phyloP scores from a whole-genome alignment of 768 basidiomycete species.

The Favolaschia claudopus region DNA sequence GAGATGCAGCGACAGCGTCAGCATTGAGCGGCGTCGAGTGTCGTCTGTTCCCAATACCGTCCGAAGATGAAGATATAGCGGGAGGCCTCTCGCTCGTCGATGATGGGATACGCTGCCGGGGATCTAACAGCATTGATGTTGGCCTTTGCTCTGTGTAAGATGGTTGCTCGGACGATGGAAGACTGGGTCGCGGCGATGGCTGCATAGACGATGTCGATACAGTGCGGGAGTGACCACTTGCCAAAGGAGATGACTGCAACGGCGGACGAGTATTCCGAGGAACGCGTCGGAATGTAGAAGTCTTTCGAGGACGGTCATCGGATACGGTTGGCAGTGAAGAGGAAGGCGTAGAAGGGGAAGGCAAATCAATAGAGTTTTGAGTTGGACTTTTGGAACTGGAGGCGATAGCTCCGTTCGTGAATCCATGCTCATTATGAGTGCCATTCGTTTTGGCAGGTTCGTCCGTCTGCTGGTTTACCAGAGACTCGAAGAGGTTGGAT shows the following conservation, averaged over 20 bases:
- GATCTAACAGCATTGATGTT: constrained; percentile 18
- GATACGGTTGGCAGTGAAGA: background rate
- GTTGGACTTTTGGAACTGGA: constrained; percentile 7
- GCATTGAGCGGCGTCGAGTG: constrained; percentile 27
- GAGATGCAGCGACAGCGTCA: constrained; percentile 20
- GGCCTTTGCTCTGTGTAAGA: constrained; percentile 22
- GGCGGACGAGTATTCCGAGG: constrained; percentile 47
- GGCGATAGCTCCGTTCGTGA: background rate
- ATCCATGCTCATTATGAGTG: constrained; percentile 1
- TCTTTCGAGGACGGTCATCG: constrained; percentile 38
- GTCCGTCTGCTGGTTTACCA: background rate
- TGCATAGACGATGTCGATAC: constrained; percentile 36
- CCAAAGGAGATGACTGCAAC: constrained; percentile 42
- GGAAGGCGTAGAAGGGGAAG: constrained; percentile 1
- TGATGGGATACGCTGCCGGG: constrained; percentile 12
- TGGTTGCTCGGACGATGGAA: constrained; percentile 12
- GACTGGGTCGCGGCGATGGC: constrained; percentile 10
- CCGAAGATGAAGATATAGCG: constrained; percentile 6
- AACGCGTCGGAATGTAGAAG: constrained; percentile 63
- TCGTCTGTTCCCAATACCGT: constrained; percentile 12
- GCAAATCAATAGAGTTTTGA: background rate
- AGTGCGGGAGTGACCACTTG: constrained; percentile 33
- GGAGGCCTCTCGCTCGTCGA: constrained; percentile 15
- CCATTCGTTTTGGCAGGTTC: constrained; percentile 6
- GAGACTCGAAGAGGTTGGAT: background rate